A percentile compares a stretch with the other conserved stretches of the same genome.
Conservation (phyloP, 1,284 basidiomycete species). For the Ustilago tritici region DNA sequence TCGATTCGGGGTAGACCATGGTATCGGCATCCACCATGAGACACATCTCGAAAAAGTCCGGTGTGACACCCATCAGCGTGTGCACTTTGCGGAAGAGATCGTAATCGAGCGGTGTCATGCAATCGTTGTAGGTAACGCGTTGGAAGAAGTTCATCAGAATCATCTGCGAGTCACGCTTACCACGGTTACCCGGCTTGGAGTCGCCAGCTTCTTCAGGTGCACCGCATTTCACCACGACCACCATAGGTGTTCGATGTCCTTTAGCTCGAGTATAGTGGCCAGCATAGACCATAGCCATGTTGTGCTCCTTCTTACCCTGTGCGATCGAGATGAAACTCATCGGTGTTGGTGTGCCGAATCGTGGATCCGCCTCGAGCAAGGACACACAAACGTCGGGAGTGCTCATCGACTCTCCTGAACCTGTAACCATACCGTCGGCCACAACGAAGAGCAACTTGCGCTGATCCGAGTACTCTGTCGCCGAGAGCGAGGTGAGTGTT, state of each 20-base stretch:
- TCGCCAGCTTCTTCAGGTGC: constrained; percentile 79
- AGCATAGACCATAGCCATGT: constrained; percentile 97
- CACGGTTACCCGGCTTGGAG: constrained; percentile 96
- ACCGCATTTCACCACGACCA: constrained; percentile 97
- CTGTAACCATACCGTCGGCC: constrained; percentile 99
- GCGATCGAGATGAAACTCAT: constrained; percentile 95
- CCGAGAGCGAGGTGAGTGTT: constrained; percentile 91
- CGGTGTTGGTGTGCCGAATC: constrained; percentile 94
- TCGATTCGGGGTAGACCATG: constrained; percentile 63
- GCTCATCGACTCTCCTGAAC: constrained; percentile 90
- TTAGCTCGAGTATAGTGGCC: constrained; percentile 84
- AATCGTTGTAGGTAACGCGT: constrained; percentile 97
- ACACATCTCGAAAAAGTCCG: constrained; percentile 97
- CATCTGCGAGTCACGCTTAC: constrained; percentile 98
- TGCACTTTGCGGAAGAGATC: constrained; percentile 98
- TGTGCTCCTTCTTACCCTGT: constrained; percentile 86
- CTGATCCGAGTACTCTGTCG: constrained; percentile 88
- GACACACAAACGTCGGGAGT: constrained; percentile 97
- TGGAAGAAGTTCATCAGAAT: constrained; percentile 99
- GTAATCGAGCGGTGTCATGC: constrained; percentile 96
- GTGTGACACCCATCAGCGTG: constrained; percentile 96
- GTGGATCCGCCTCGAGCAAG: constrained; percentile 89
- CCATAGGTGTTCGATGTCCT: constrained; percentile 91
- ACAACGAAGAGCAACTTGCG: constrained; percentile 94
- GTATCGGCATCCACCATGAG: constrained; percentile 99